Evolutionary conservation across 331 rosid genomes (phyloP), one percentile per base, ranked within the genome.

Genomic region (Pyrus hybrid): DNA sequence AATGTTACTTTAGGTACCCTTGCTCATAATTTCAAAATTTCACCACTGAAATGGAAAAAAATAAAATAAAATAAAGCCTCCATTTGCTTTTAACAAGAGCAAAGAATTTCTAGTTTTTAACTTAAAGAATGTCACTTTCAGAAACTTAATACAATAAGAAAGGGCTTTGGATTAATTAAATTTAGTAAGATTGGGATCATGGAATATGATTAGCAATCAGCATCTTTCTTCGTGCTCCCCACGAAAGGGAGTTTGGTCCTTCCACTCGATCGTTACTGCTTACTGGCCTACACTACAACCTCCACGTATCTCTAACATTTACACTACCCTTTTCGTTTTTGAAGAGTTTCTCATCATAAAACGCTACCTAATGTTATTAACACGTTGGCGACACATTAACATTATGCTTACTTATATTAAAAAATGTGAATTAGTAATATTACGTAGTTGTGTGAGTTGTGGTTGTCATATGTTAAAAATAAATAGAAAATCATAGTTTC

Each of bases 211-310:
- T 37, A 37, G 45, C 45, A 37, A 37, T 37, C 45, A 37, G 49
- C 18, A n/a, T 37, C 30, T 73, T 73, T 37, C 45, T 37, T 37
- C 62, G 70, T 73, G 77, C 77, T 63, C 70, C 67, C 77, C 70
- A 62, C 62, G 47, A 26, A 74, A 45, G 77, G 62, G 77, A 45
- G 70, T 28, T 63, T 43, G 43, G 30, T 33, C 70, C 63, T 20
- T 45, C 33, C 70, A 26, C 49, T 33, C 20, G 28, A 33, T 66
- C 51, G 68, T n/a, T 35, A 66, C 51, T 5, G 20, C 45, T 5
- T 47, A 47, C 8, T 47, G 45, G 13, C 45, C 45, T 37, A 37
- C 45, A 37, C 45, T 37, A 37, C 45, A 37, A 37, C 13, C 45
- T 10, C 45, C 45, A 37, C 45, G 45, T 37, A 9, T 37, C 13